Percentiles rank a stretch among this genome's conserved stretches.
Conservation (phyloP, 2,329 filamentous ascomycete species). For the Corynespora cassiicola region DNA sequence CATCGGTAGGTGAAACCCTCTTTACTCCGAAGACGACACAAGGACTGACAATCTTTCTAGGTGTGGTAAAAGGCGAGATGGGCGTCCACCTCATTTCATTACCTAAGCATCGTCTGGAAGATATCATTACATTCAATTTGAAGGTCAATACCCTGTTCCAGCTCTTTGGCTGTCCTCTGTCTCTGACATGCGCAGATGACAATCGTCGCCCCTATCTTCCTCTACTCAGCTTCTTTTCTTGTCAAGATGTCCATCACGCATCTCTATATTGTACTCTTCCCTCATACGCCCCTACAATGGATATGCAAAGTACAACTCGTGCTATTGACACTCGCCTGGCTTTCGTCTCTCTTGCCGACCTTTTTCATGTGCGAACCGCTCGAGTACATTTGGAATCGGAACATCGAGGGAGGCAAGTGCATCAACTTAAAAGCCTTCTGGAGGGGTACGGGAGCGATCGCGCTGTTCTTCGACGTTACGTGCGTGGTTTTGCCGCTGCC, state of each 20-base stretch:
- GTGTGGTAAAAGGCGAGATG: constrained; percentile 1
- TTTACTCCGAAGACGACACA: not conserved
- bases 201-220: constrained; percentile 2
- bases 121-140: constrained; percentile 5
- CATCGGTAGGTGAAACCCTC: not conserved
- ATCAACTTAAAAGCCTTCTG: constrained; percentile 3
- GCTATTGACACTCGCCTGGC: not conserved
- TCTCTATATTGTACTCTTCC: constrained; percentile 7
- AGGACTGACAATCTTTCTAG: too few relatives aligned
- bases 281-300: not conserved
- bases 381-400: constrained; percentile 1
- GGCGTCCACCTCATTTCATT: not conserved
- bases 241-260: constrained; percentile 11
- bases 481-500: constrained; percentile 8
- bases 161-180: too few relatives aligned
- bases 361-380: constrained; percentile 5
- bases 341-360: not conserved
- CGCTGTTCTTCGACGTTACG: constrained; percentile 6
- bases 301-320: constrained; percentile 2
- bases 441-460: constrained; percentile 2
- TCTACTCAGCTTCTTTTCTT: constrained; percentile 2
- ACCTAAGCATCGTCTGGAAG: not conserved
- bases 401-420: constrained; percentile 1
- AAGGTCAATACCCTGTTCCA: too few relatives aligned
- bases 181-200: constrained; percentile 1